Evolutionary conservation across 805 yeast genomes (phyloP).

Genomic region (Candida corydali): DNA sequence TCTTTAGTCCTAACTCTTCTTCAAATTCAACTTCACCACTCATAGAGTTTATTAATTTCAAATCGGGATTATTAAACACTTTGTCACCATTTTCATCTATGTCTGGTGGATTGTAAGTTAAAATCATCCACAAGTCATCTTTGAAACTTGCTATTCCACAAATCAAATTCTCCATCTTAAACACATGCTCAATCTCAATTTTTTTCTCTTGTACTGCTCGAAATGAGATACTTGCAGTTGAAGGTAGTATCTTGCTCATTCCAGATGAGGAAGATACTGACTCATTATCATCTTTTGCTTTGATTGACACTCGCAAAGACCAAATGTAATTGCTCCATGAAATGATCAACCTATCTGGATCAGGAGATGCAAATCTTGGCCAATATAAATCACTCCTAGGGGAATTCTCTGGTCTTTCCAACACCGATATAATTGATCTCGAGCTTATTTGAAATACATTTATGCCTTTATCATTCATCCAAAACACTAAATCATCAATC

Average conservation of each 20-base stretch:
- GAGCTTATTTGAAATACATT: conserved; percentile 57
- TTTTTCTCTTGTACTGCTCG: conserved; percentile 42
- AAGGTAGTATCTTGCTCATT: conserved; percentile 41
- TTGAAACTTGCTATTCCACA: conserved; percentile 77
- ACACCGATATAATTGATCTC: conserved; percentile 43
- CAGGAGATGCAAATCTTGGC: conserved; percentile 71
- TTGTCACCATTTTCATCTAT: conserved; percentile 14
- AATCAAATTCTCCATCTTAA: conserved; percentile 48
- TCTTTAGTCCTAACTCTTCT: conserved; percentile 69
- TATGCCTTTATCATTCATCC: conserved; percentile 85
- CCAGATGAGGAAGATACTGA: conserved; percentile 17
- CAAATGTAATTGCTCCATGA: conserved; percentile 85
- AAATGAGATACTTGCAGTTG: conserved; percentile 52
- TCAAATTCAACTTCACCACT: conserved; percentile 72
- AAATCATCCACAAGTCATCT: conserved; percentile 63
- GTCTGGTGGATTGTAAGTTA: conserved; percentile 46
- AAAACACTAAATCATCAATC: conserved; percentile 62
- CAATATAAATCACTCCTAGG: conserved; percentile 76
- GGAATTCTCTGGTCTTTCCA: conserved; percentile 52
- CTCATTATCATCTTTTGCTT: conserved; percentile 9
- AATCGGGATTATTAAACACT: conserved; percentile 59
- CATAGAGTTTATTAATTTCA: conserved; percentile 59
- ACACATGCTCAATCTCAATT: conserved; percentile 46
- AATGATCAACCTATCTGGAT: conserved; percentile 59
- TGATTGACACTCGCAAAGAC: conserved; percentile 49